These are phyloP conservation scores for Alliaria petiolata DNA, from an alignment of 345 rosid species.

Conservation along the genomic window DNA sequence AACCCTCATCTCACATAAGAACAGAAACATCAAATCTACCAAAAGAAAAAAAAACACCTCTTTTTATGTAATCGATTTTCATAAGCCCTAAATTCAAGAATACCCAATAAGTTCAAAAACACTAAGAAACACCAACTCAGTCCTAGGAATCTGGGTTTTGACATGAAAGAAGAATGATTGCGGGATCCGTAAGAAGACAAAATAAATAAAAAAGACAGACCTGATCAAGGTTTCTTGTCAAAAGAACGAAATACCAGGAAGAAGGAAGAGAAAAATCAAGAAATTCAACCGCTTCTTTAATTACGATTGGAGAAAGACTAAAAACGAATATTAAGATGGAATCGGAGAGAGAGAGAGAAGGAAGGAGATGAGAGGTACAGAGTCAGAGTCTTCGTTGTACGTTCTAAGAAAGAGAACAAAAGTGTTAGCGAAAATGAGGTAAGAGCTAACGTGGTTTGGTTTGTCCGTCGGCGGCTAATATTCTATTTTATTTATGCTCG, in stretches of 20 bases:
- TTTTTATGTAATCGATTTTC: not conserved
- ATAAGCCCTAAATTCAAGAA: slow-evolving; percentile 6
- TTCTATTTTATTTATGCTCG: slow-evolving; percentile 1
- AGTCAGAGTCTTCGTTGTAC: slow-evolving; percentile 15
- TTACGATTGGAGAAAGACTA: not conserved
- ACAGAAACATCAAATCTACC: not conserved
- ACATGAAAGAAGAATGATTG: not conserved
- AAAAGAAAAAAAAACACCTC: not conserved
- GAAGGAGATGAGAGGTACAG: slow-evolving; percentile 27
- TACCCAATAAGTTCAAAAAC: not conserved
- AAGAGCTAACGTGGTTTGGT: slow-evolving; percentile 34
- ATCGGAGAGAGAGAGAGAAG: not conserved
- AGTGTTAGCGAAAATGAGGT: slow-evolving; percentile 33
- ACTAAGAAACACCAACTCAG: not conserved
- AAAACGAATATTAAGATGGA: not conserved
- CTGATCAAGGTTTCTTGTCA: slow-evolving; percentile 13
- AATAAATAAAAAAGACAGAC: not conserved
- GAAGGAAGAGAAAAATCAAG: not conserved
- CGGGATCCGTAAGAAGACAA: slow-evolving; percentile 3
- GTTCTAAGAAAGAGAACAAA: not conserved
- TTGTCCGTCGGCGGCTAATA: slow-evolving; percentile 25
- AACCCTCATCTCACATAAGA: slow-evolving; percentile 7
- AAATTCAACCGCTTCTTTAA: not conserved
- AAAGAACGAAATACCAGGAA: slow-evolving; percentile 17
- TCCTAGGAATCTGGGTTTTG: not conserved